A percentile compares a stretch with the other conserved stretches of the same genome.
These are phyloP conservation scores for Malus hybrid DNA, from an alignment of 331 rosid species.

Conservation along the genomic window DNA sequence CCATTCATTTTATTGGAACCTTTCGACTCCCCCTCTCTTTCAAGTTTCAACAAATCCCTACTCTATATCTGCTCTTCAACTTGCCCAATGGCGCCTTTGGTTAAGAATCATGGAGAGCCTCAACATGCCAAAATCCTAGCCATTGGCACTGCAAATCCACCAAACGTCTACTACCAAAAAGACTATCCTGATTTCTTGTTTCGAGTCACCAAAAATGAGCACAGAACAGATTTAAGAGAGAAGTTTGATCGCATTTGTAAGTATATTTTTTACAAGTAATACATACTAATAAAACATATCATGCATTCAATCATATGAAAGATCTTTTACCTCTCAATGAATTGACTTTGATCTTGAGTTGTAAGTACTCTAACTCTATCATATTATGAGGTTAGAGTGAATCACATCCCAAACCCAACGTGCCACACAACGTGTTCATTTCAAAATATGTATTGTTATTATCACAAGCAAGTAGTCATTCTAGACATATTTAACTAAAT, in stretches of 20 bases:
- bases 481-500: background rate
- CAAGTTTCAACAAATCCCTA: no score
- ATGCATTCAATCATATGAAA: background rate
- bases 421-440: background rate
- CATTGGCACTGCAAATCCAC: background rate
- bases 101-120: no score
- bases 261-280: background rate
- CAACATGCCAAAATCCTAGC: background rate
- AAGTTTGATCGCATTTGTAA: slow-evolving; percentile 34
- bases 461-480: background rate
- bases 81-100: no score
- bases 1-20: no score
- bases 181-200: slow-evolving; percentile 36
- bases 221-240: slow-evolving; percentile 22
- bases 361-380: background rate
- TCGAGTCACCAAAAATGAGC: slow-evolving; percentile 25
- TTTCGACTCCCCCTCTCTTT: no score
- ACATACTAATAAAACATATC: background rate
- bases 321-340: background rate
- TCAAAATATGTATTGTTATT: background rate
- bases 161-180: slow-evolving; percentile 19
- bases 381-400: background rate
- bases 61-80: no score
- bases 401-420: no score
- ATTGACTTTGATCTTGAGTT: background rate